Conservation (phyloP, 352 stramenopile species). For the Saprolegnia diclina region DNA sequence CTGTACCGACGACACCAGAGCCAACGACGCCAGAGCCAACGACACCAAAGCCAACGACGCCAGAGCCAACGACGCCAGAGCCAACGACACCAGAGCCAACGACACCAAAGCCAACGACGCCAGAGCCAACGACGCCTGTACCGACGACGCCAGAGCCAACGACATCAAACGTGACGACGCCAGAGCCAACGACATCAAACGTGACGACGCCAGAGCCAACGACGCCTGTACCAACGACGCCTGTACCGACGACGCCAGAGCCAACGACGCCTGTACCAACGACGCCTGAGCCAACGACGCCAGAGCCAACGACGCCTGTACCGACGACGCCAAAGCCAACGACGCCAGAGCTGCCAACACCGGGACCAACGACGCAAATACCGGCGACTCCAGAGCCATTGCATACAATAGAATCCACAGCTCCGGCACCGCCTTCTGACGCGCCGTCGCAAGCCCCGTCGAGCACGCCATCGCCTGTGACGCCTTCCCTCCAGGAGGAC, state of each 20-base stretch:
- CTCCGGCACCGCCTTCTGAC: not conserved
- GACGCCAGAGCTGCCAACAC: not conserved
- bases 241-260: not conserved
- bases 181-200: conserved; percentile 3
- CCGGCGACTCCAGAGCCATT: not conserved
- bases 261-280: conserved; percentile 2
- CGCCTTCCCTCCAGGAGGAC: not conserved
- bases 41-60: not conserved
- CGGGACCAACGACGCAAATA: not conserved
- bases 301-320: not conserved
- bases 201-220: not conserved
- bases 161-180: not conserved
- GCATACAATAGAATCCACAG: not conserved
- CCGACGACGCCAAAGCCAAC: not conserved
- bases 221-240: not conserved
- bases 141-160: not conserved
- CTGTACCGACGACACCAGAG: not conserved
- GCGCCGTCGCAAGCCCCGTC: not conserved
- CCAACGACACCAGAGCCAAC: not conserved
- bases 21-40: not conserved
- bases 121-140: not conserved
- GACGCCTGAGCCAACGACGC: not conserved
- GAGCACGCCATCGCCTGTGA: not conserved
- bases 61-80: not conserved
- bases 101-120: conserved; percentile 2